Base-by-base conservation (phyloP, 768 basidiomycete genomes). In the Psilocybe azurescens region DNA sequence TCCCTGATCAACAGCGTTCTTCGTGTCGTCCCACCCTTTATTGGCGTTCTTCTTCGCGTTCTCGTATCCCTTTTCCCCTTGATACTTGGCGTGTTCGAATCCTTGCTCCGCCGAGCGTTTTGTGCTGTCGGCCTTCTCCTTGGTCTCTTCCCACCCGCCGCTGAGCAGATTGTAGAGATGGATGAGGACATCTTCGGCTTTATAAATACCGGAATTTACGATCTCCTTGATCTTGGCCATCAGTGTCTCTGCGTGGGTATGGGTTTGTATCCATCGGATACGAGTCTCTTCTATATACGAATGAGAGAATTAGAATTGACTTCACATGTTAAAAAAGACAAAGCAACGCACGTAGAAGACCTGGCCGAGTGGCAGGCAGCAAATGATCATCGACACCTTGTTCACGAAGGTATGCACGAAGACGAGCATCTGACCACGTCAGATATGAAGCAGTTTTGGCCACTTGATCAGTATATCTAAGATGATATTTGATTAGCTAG, bases 371-470 rank as follows among this genome's bases (percentile, higher is more conserved):
- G 1, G 81, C 84, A 0, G 90, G 89, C 46, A 93, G 79, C 53
- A 80, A 78, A n/a, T 81, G 81, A 67, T 96, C 94, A 63, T 83
- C 78, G 30, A 97, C 69, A 53, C 90, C 91, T 65, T 86, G 84
- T 69, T 91, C 86, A 48, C 94, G 84, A 18, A 98, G 83, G 75
- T 93, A 97, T 1, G 91, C 94, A 50, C 95, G 89, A 29, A 99
- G 86, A 33, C 96, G 85, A 3, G 95, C 93, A 70, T 98, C 96
- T 11, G 94, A 93, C 97, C 97, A 99, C 9, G 84, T 83, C 53
- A 96, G 79, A 76, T 97, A 97, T 2, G 86, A 78, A 2, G 88
- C 81, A 1, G 83, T 81, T 38, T 78, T 69, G 1, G 72, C 68
- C 11, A 71, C 65, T 13, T 68, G 67, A 49, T 88, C 84, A 58